A percentile compares a stretch with the other conserved stretches of the same genome.
Conservation (phyloP, 805 yeast species). For the Wickerhamiella vanderwaltii region DNA sequence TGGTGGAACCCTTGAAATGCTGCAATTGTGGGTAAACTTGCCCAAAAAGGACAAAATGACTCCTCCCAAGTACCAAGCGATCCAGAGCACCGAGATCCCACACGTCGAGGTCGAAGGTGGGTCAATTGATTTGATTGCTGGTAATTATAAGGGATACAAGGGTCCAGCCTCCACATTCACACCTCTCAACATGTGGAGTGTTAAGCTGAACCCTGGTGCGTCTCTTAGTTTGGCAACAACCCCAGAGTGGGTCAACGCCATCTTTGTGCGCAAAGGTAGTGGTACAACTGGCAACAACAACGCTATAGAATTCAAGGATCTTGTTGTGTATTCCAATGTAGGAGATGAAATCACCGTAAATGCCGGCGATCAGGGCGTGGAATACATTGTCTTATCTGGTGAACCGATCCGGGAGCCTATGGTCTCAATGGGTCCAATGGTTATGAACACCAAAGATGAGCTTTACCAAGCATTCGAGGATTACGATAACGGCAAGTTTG, state of each 20-base stretch:
- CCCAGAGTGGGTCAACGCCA: constrained; percentile 44
- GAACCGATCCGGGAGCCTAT: constrained; percentile 57
- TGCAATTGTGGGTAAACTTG: constrained; percentile 82
- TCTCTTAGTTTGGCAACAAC: neutral
- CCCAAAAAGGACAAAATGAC: constrained; percentile 51
- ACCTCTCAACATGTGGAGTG: constrained; percentile 7
- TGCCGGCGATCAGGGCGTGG: constrained; percentile 30
- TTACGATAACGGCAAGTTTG: constrained; percentile 38
- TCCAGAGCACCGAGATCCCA: constrained; percentile 60
- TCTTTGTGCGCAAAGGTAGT: constrained; percentile 52
- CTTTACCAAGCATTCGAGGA: constrained; percentile 59
- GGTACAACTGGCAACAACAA: neutral
- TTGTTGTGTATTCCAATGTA: constrained; percentile 37
- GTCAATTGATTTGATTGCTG: constrained; percentile 54
- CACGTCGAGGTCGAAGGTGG: constrained; percentile 52
- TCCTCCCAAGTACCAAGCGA: constrained; percentile 68
- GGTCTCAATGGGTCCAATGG: constrained; percentile 88
- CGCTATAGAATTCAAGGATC: constrained; percentile 31
- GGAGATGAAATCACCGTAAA: constrained; percentile 21
- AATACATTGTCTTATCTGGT: constrained; percentile 65
- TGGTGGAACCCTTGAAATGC: constrained; percentile 41
- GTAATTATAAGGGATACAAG: constrained; percentile 48
- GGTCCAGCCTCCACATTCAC: constrained; percentile 11
- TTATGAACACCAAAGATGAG: constrained; percentile 54
- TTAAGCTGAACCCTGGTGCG: neutral